A percentile compares a stretch with the other conserved stretches of the same genome.
These are phyloP conservation scores for Tuber indicum DNA, from an alignment of 495 filamentous ascomycete genomes.

Conservation along the genomic window DNA sequence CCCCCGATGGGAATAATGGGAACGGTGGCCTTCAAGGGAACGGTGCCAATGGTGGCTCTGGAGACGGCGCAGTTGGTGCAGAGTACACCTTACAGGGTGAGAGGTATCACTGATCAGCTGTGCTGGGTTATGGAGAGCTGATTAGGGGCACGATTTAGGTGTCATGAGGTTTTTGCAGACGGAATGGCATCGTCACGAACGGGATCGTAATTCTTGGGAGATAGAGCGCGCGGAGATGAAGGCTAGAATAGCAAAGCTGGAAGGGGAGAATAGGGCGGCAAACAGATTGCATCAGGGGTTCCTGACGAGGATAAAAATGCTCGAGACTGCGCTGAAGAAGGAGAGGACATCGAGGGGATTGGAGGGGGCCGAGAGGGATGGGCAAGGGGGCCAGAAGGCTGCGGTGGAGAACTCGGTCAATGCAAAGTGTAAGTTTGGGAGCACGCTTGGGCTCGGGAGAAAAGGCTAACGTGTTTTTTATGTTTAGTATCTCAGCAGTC, in stretches of 20 bases:
- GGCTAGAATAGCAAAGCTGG: constrained; percentile 88
- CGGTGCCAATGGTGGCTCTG: constrained; percentile 29
- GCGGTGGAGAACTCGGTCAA: constrained; percentile 14
- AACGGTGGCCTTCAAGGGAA: constrained; percentile 18
- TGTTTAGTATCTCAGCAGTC: constrained; percentile 19
- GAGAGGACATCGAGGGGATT: constrained; percentile 44
- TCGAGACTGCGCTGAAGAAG: constrained; percentile 82
- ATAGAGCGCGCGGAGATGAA: constrained; percentile 99
- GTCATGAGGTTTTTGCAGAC: constrained; percentile 99
- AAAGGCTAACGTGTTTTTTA: constrained; percentile 20
- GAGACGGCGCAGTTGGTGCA: constrained; percentile 53
- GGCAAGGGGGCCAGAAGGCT: constrained; percentile 45
- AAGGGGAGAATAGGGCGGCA: constrained; percentile 76
- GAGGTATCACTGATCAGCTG: constrained; percentile 44
- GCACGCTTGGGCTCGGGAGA: neutral
- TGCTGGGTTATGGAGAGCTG: constrained; percentile 3
- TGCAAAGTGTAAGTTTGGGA: constrained; percentile 31
- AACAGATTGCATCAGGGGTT: constrained; percentile 81
- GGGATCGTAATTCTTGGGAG: constrained; percentile 97
- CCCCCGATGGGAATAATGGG: constrained; percentile 34
- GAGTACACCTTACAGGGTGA: constrained; percentile 92
- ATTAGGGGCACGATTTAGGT: constrained; percentile 51
- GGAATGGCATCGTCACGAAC: constrained; percentile 97
- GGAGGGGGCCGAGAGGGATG: constrained; percentile 49
- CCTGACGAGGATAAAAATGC: constrained; percentile 79